These are phyloP conservation scores for Mycena indigotica DNA, from an alignment of 768 basidiomycete genomes.

Conservation along the genomic window DNA sequence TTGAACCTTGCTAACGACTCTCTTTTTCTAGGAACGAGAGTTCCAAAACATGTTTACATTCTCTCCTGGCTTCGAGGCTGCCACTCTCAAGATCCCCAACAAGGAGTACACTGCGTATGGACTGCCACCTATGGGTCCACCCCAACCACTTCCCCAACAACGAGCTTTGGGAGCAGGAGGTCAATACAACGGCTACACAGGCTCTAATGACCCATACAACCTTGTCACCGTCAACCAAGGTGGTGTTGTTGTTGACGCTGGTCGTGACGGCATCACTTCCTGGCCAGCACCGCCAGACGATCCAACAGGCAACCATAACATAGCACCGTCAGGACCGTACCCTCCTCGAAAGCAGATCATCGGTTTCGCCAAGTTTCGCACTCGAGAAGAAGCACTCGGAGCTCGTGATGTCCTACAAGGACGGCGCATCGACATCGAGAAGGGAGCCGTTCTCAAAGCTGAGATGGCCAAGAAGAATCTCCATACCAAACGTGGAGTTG, in stretches of 20 bases:
- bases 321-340: conserved; percentile 24
- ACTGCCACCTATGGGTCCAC: not conserved
- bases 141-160: conserved; percentile 24
- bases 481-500: conserved; percentile 90
- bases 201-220: conserved; percentile 81
- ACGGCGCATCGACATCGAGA: conserved; percentile 87
- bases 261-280: conserved; percentile 72
- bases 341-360: conserved; percentile 94
- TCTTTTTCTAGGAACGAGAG: conserved; percentile 81
- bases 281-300: conserved; percentile 51
- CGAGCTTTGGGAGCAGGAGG: conserved; percentile 34
- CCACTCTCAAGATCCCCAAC: conserved; percentile 96
- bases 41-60: conserved; percentile 99
- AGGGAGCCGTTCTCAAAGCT: conserved; percentile 90
- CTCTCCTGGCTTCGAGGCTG: conserved; percentile 92
- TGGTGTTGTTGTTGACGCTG: conserved; percentile 78
- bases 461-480: conserved; percentile 99
- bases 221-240: conserved; percentile 82
- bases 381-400: conserved; percentile 81
- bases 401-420: conserved; percentile 91
- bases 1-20: conserved; percentile 1
- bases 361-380: conserved; percentile 94
- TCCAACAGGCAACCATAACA: not conserved
- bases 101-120: conserved; percentile 83
- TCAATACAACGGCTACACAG: conserved; percentile 41